Evolutionary conservation across 345 rosid genomes (phyloP).

Genomic region (Linum lewisii): DNA sequence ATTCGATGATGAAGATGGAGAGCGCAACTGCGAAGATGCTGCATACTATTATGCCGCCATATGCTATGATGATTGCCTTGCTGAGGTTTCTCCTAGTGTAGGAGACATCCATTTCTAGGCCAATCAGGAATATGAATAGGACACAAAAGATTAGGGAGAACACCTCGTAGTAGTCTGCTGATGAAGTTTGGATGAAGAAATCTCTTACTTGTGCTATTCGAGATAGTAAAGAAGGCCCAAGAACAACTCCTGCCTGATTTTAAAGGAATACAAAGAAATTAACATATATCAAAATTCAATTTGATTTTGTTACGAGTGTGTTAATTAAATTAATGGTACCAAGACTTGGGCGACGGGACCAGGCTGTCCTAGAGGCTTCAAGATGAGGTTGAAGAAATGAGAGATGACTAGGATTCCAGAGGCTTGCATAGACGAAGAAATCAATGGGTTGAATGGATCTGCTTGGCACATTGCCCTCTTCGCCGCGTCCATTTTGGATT

Average conservation of each 20-base stretch:
- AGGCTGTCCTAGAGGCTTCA: constrained; percentile 66
- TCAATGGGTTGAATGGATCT: no score
- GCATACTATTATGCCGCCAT: not conserved
- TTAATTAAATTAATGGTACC: constrained; percentile 18
- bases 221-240: not conserved
- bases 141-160: not conserved
- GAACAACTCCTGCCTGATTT: constrained; percentile 3
- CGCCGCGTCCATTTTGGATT: no score
- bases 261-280: no score
- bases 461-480: no score
- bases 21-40: not conserved
- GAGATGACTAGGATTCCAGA: constrained; percentile 65
- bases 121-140: constrained; percentile 3
- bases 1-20: not conserved
- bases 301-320: no score
- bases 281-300: not conserved
- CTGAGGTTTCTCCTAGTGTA: not conserved
- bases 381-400: constrained; percentile 60
- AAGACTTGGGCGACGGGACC: constrained; percentile 82
- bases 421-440: no score
- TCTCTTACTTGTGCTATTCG: not conserved
- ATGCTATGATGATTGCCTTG: not conserved
- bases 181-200: not conserved
- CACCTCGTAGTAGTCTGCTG: not conserved
- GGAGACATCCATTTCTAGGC: not conserved